A percentile compares a stretch with the other conserved stretches of the same genome.
These are phyloP conservation scores for Schwanniomyces polymorphus DNA, from an alignment of 805 yeast genomes.

Conservation along the genomic window DNA sequence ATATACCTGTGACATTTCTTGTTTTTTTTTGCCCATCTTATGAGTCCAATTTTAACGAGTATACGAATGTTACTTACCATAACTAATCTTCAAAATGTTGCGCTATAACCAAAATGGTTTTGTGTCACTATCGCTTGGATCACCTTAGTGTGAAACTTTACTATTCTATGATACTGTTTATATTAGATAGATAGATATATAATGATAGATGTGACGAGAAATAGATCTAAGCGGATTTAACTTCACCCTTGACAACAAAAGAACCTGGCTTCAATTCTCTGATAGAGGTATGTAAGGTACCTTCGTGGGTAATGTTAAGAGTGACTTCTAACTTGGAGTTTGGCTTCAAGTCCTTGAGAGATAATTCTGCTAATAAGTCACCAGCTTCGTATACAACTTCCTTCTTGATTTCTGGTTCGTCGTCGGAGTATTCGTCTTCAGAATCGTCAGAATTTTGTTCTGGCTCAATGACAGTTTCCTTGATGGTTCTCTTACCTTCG, in stretches of 20 bases:
- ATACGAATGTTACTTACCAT: neutral
- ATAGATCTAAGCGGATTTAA: conserved; percentile 15
- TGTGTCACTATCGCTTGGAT: neutral
- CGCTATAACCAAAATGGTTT: neutral
- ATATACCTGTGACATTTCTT: conserved; percentile 46
- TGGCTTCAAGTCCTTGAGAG: conserved; percentile 66
- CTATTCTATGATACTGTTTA: neutral
- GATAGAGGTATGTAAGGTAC: conserved; percentile 62
- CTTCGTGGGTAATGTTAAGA: conserved; percentile 64
- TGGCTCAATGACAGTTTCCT: conserved; percentile 78
- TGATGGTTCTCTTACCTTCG: conserved; percentile 83
- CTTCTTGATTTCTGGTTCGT: conserved; percentile 85
- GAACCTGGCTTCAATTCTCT: conserved; percentile 64
- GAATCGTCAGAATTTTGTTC: conserved; percentile 54
- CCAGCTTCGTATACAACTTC: conserved; percentile 75
- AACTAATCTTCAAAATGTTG: neutral
- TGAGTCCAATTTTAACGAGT: neutral
- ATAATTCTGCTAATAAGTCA: conserved; percentile 73
- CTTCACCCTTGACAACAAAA: conserved; percentile 56
- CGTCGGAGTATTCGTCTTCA: conserved; percentile 56
- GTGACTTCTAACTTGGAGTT: conserved; percentile 68
- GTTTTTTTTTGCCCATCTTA: conserved; percentile 42
- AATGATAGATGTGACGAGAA: neutral
- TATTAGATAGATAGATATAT: conserved; percentile 1
- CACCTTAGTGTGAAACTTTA: neutral